Base-by-base conservation (phyloP, 768 basidiomycete species). In the Boletus fagicola region DNA sequence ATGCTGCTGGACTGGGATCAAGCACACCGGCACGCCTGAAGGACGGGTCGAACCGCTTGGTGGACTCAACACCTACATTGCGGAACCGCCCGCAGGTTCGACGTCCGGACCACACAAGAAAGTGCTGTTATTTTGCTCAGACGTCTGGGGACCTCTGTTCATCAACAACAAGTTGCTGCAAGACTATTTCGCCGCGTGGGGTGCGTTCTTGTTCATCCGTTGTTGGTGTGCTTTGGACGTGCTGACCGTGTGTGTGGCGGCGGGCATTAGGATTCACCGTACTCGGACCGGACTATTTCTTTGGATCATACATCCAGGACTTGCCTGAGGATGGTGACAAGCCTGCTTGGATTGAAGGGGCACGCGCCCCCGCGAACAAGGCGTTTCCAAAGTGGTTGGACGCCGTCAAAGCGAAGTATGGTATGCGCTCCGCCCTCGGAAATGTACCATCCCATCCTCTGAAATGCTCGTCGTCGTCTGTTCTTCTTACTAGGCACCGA, bases 161-260 rank as follows among this genome's bases (percentile, higher is more conserved):
- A 33, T 80, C 51, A 86, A 86, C 64, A 80, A 81, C 46, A 69
- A 84, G 65, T 67, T 86, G 4, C 49, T 87, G 5, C 82, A 84
- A 63, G 85, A 87, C 65, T 86, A 79, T 55, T 84, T 82, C 53
- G 84, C 86, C 2, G 72, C 79, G 2, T 72, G 78, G n/a, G 86
- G 86, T 86, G 39, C 4, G 72, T 65, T 38, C 35, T 9, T 6
- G 18, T 22, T 33, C 11, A 20, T 20, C 6, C 0, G 5, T 39
- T 4, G 26, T 18, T 24, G 10, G 33, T 30, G 30, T 9, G 30
- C 30, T 30, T 30, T 30, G 30, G 30, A n/a, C 11, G 46, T 30
- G 18, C 28, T 62, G 49, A 53, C 20, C 28, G 28, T 28, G 26
- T 5, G 30, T n/a, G n/a, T n/a, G n/a, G n/a, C 0, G 33, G 40